These are phyloP conservation scores for Spergularia bocconei DNA, from an alignment of 148 eudicot genomes.

Conservation along the genomic window DNA sequence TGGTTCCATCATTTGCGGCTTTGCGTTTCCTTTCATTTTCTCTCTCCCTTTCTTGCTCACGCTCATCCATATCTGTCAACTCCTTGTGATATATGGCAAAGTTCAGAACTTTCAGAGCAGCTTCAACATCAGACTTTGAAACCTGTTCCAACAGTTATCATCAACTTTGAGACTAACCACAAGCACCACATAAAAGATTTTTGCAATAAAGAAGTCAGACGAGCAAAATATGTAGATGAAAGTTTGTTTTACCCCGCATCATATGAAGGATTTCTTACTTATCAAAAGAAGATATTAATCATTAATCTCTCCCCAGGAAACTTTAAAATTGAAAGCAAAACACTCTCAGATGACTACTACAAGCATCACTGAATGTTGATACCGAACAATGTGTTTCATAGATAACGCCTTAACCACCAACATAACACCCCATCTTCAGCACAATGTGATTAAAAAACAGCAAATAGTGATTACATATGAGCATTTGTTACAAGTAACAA, in stretches of 20 bases:
- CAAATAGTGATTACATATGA: not conserved
- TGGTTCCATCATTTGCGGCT: constrained; percentile 53
- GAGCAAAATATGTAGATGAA: not conserved
- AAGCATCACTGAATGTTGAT: not conserved
- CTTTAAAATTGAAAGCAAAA: not conserved
- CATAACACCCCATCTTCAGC: no score
- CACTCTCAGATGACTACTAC: not conserved
- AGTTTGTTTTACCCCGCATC: no score
- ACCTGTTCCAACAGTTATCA: constrained; percentile 45
- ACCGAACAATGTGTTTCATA: no score
- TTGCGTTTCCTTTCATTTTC: constrained; percentile 67
- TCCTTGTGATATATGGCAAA: constrained; percentile 98
- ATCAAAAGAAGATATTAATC: not conserved
- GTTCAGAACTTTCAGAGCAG: constrained; percentile 91
- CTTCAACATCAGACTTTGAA: constrained; percentile 78
- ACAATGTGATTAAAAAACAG: not conserved
- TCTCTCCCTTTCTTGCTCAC: constrained; percentile 71
- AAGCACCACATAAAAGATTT: not conserved
- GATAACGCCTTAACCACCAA: no score
- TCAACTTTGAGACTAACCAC: not conserved
- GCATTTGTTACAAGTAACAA: not conserved
- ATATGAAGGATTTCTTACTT: no score
- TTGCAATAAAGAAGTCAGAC: not conserved
- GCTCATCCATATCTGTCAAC: constrained; percentile 93
- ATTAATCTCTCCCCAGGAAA: not conserved